phyloP scores from a whole-genome alignment of 495 filamentous ascomycete genomes.

The Annulohypoxylon moriforme region DNA sequence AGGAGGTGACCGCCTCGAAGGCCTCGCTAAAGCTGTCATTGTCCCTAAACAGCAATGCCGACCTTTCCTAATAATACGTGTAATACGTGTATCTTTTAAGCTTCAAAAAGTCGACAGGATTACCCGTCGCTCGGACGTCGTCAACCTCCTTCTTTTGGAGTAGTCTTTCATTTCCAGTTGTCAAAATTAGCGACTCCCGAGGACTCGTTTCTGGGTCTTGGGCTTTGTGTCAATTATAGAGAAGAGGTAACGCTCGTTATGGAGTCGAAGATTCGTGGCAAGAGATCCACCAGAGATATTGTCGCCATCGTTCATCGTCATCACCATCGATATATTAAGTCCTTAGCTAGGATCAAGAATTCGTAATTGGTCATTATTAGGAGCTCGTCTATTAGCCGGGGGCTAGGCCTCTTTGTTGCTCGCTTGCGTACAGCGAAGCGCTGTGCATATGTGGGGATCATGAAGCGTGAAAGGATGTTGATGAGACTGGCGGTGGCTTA shows the following conservation, averaged over 20 bases:
- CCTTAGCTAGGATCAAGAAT: conserved; percentile 13
- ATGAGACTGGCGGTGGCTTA: conserved; percentile 2
- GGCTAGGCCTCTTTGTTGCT: neutral
- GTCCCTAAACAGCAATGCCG: conserved; percentile 26
- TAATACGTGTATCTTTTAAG: conserved; percentile 33
- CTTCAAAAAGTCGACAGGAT: conserved; percentile 4
- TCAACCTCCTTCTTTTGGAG: neutral
- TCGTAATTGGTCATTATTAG: conserved; percentile 9
- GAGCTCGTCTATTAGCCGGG: conserved; percentile 8
- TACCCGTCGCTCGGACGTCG: conserved; percentile 27
- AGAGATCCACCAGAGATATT: conserved; percentile 16
- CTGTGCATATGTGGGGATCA: conserved; percentile 9
- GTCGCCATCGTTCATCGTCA: conserved; percentile 18
- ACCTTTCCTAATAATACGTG: conserved; percentile 15
- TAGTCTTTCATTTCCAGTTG: conserved; percentile 10
- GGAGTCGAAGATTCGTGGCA: conserved; percentile 18
- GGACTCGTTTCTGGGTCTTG: conserved; percentile 17
- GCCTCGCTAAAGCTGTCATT: conserved; percentile 29
- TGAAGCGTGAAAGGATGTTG: conserved; percentile 7
- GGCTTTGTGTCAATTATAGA: conserved; percentile 26
- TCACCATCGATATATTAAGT: conserved; percentile 14
- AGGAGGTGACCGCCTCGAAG: conserved; percentile 20
- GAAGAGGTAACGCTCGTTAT: conserved; percentile 17
- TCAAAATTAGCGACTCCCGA: conserved; percentile 26
- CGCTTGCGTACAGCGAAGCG: conserved; percentile 14